Evolutionary conservation across 139 green algal species (phyloP), one percentile per base, ranked within the genome.

Genomic region (Haematococcus lacustris): DNA sequence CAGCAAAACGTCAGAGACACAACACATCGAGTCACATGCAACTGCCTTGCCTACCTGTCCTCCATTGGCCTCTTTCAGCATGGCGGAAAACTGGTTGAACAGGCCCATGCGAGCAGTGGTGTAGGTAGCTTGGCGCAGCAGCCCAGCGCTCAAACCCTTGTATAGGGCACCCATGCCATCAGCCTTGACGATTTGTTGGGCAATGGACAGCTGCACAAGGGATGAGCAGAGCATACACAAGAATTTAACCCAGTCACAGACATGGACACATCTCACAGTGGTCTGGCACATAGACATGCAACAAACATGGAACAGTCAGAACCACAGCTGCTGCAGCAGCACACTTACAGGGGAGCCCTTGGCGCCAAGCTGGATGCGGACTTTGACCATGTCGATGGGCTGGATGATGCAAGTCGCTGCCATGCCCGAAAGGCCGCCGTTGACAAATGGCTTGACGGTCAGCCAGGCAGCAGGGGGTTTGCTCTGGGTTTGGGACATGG

Each of bases 91-190:
- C 57, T 87, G 82, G 73, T 93, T 87, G 85, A 96, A 97, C 67
- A 97, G 86, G 34, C 96, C 96, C 64, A 99, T 78, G 61, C 96
- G 92, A 3, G 94, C 92, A 38, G 96, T 99, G 39, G 96, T 99
- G 88, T 99, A 99, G 28, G 93, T 97, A 25, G 94, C 94, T 84
- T 99, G 96, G 65, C 96, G 86, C 71, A 99, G 82, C 57, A 99
- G 86, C 35, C 96, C 96, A 5, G 96, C 96, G 57, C 79, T 91
- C 43, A 99, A 88, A 35, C 96, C 96, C 81, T 90, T 96, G 86
- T 98, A 98, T 53, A 98, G 76, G 30, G 86, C 79, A 37, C 81
- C 86, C 39, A 97, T 81, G 34, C 93, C 86, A n/a, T 91, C 83
- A 69, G 82, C 86, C 50, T 71, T 67, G 38, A 89, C 83, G 71